Conservation (phyloP, 1,284 basidiomycete species). For the Irpex lacteus region DNA sequence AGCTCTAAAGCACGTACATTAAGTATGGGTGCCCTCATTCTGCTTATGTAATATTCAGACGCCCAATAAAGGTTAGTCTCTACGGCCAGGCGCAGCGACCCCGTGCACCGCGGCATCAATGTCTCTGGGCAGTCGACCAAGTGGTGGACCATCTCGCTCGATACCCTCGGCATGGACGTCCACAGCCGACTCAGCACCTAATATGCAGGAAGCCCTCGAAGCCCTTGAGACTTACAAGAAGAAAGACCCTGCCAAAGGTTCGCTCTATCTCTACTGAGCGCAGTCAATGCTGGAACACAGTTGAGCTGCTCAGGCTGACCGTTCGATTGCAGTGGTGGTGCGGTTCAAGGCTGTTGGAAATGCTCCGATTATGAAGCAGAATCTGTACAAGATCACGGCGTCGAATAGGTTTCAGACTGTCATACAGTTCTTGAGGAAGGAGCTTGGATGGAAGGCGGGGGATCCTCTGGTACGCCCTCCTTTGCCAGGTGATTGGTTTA, state of each 20-base stretch:
- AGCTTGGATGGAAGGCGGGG: constrained; percentile 84
- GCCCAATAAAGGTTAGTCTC: not conserved
- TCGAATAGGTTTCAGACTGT: constrained; percentile 95
- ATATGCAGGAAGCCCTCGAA: constrained; percentile 54
- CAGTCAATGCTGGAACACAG: not conserved
- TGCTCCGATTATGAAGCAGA: constrained; percentile 98
- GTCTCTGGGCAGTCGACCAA: constrained; percentile 1
- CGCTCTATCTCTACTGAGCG: constrained; percentile 15
- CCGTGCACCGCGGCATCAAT: constrained; percentile 2
- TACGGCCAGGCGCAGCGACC: not conserved
- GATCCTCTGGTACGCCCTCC: constrained; percentile 77
- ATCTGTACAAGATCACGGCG: constrained; percentile 97
- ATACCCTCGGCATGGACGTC: constrained; percentile 41
- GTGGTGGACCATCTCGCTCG: constrained; percentile 32
- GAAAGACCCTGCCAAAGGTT: constrained; percentile 81
- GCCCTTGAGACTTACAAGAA: constrained; percentile 84
- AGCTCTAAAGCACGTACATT: not conserved
- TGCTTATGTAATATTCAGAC: not conserved
- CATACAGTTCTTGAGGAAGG: constrained; percentile 89
- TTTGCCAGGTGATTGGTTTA: not conserved
- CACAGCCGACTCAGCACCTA: constrained; percentile 38
- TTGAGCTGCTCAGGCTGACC: not conserved
- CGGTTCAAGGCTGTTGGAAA: constrained; percentile 99
- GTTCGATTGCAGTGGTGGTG: constrained; percentile 72
- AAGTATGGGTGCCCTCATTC: not conserved